A percentile compares a stretch with the other conserved stretches of the same genome.
Conservation (phyloP, 768 basidiomycete species). For the Basidioascus undulatus region DNA sequence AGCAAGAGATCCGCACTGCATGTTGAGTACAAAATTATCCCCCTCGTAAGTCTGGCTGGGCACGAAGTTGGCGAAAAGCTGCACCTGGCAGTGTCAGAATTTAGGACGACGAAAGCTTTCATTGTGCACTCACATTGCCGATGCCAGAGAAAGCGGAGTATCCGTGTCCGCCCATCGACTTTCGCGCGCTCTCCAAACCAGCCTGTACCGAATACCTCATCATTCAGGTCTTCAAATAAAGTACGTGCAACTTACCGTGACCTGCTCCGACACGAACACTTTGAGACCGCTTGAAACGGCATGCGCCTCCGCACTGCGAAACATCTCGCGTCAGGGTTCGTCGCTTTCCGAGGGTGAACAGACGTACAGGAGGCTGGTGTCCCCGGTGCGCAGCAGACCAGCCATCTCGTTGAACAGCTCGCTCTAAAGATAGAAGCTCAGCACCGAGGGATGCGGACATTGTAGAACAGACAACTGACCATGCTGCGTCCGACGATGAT, state of each 20-base stretch:
- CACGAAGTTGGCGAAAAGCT: conserved; percentile 5
- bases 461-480: conserved; percentile 16
- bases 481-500: conserved; percentile 36
- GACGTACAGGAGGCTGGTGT: conserved; percentile 38
- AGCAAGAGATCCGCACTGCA: no score
- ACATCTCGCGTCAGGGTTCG: no score
- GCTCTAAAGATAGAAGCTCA: conserved; percentile 18
- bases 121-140: conserved; percentile 20
- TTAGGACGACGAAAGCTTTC: conserved; percentile 5
- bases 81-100: neutral
- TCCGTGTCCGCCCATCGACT: conserved; percentile 55
- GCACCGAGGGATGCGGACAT: neutral
- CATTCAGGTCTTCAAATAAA: no score
- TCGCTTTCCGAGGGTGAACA: no score
- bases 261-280: no score
- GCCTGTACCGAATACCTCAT: no score
- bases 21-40: no score
- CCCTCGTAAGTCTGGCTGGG: conserved; percentile 49
- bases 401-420: conserved; percentile 29
- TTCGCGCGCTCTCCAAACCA: conserved; percentile 39
- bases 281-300: conserved; percentile 28
- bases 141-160: conserved; percentile 45
- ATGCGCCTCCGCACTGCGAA: conserved; percentile 50
- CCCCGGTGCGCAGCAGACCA: conserved; percentile 28
- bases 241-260: no score